A percentile compares a stretch with the other conserved stretches of the same genome.
phyloP scores from a whole-genome alignment of 352 stramenopile genomes.

The Phytopythium chamaehyphon region DNA sequence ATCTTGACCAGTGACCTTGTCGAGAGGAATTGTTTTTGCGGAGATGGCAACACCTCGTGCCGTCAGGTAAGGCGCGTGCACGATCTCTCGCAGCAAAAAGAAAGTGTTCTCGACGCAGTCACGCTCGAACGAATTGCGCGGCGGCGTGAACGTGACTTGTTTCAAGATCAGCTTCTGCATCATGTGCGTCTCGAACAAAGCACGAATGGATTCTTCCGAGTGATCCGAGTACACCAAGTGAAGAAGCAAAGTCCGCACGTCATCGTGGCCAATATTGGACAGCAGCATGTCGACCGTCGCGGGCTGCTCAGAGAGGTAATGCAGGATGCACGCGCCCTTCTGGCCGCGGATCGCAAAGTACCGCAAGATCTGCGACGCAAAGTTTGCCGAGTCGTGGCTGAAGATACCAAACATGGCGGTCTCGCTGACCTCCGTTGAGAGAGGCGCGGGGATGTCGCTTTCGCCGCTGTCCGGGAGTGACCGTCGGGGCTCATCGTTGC shows the following conservation, averaged over 20 bases:
- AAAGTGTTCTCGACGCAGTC: slow-evolving; percentile 82
- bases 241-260: slow-evolving; percentile 71
- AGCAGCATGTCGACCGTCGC: slow-evolving; percentile 68
- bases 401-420: slow-evolving; percentile 61
- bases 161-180: slow-evolving; percentile 76
- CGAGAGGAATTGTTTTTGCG: slow-evolving; percentile 80
- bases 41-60: slow-evolving; percentile 77
- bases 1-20: slow-evolving; percentile 82
- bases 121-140: slow-evolving; percentile 66
- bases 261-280: slow-evolving; percentile 77
- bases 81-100: slow-evolving; percentile 71
- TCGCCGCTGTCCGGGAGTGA: slow-evolving; percentile 15
- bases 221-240: slow-evolving; percentile 85
- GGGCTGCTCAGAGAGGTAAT: slow-evolving; percentile 55
- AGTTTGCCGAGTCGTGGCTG: slow-evolving; percentile 73
- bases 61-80: slow-evolving; percentile 83
- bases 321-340: slow-evolving; percentile 73
- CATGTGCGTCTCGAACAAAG: slow-evolving; percentile 66
- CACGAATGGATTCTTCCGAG: slow-evolving; percentile 65
- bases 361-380: slow-evolving; percentile 73
- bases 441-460: slow-evolving; percentile 24
- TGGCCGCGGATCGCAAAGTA: slow-evolving; percentile 79
- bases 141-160: slow-evolving; percentile 67
- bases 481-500: not conserved
- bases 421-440: slow-evolving; percentile 37